These are phyloP conservation scores for Candida lessepsii DNA, from an alignment of 805 yeast species.

Conservation along the genomic window DNA sequence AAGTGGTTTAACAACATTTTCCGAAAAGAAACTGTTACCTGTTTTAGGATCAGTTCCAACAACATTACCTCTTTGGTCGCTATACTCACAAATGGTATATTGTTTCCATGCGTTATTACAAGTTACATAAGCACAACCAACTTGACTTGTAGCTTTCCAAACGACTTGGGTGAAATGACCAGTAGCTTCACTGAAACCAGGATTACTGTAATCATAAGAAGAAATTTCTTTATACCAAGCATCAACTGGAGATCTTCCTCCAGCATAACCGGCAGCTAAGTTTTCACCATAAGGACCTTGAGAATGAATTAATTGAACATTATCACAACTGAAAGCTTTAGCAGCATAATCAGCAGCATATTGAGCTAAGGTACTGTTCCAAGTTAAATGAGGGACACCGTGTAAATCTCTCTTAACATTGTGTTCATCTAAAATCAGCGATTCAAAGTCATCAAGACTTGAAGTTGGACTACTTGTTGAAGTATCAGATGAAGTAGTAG, in stretches of 20 bases:
- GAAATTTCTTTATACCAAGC: slow-evolving; percentile 73
- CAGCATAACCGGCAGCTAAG: slow-evolving; percentile 66
- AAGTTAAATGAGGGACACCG: slow-evolving; percentile 27
- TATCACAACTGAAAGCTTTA: slow-evolving; percentile 49
- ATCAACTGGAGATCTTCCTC: slow-evolving; percentile 56
- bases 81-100: slow-evolving; percentile 71
- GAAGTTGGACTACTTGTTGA: slow-evolving; percentile 16
- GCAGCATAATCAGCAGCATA: slow-evolving; percentile 50
- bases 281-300: slow-evolving; percentile 73
- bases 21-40: slow-evolving; percentile 36
- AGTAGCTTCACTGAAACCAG: slow-evolving; percentile 52
- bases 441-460: slow-evolving; percentile 21
- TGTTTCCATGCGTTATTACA: slow-evolving; percentile 53
- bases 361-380: slow-evolving; percentile 34
- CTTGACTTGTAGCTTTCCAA: slow-evolving; percentile 58
- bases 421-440: slow-evolving; percentile 34
- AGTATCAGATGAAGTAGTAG: slow-evolving; percentile 17
- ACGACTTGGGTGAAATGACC: slow-evolving; percentile 81
- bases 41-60: slow-evolving; percentile 32
- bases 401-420: slow-evolving; percentile 38
- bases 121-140: slow-evolving; percentile 64
- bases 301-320: slow-evolving; percentile 63
- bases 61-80: slow-evolving; percentile 52
- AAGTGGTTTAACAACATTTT: slow-evolving; percentile 43
- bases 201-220: slow-evolving; percentile 50